These are phyloP conservation scores for Rhizoctonia solani DNA, from an alignment of 1,284 basidiomycete species.

Conservation along the genomic window DNA sequence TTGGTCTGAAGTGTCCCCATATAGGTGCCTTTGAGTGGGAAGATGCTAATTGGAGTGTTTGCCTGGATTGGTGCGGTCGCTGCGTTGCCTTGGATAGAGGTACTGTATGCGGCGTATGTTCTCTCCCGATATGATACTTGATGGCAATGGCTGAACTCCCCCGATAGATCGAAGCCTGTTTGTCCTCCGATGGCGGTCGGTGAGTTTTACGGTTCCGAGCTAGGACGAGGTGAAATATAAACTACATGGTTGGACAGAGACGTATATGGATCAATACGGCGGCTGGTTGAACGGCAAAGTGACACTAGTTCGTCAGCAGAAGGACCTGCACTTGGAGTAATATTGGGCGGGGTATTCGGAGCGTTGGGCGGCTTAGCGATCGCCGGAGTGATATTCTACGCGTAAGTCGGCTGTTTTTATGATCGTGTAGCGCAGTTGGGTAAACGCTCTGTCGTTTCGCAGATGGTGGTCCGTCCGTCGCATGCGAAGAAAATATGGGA, in stretches of 20 bases:
- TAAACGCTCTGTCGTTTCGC: background rate
- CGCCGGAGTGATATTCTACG: constrained; percentile 25
- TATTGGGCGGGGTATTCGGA: constrained; percentile 22
- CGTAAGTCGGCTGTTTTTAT: constrained; percentile 1
- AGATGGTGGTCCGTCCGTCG: constrained; percentile 26
- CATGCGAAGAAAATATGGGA: background rate
- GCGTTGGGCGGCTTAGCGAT: constrained; percentile 26
- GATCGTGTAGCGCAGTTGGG: too few species aligned
- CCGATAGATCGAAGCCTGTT: background rate
- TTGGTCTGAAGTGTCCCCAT: too few species aligned
- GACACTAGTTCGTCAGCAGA: background rate
- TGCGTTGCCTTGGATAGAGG: too few species aligned
- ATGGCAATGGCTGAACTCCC: background rate
- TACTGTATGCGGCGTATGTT: background rate
- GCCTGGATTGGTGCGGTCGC: too few species aligned
- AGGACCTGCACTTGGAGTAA: constrained; percentile 15
- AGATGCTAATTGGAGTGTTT: too few species aligned
- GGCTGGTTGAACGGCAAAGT: background rate
- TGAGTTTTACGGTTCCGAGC: too few species aligned
- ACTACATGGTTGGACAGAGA: too few species aligned
- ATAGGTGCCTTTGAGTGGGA: too few species aligned
- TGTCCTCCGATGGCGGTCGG: too few species aligned
- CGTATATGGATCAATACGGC: background rate
- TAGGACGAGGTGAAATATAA: too few species aligned
- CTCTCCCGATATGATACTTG: background rate